Percentiles rank a stretch among this genome's conserved stretches.
phyloP scores from a whole-genome alignment of 805 yeast genomes.

The Hyphopichia homilentoma region DNA sequence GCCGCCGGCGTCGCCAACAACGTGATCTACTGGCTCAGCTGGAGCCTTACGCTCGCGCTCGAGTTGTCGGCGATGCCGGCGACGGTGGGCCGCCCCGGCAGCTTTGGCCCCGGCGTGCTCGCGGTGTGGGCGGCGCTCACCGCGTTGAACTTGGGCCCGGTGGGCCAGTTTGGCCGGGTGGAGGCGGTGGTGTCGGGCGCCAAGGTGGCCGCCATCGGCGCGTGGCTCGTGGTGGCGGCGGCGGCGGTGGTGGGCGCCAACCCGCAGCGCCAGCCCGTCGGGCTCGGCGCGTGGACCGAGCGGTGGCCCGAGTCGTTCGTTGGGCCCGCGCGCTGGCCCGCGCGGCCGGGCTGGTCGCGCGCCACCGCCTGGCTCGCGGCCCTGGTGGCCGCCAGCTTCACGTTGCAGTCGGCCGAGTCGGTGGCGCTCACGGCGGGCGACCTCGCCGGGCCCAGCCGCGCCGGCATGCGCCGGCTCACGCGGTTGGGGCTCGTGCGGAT shows the following conservation, averaged over 20 bases:
- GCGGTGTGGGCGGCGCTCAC: conserved; percentile 13
- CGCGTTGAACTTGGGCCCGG: conserved; percentile 16
- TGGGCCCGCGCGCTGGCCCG: neutral
- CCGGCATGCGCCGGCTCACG: conserved; percentile 40
- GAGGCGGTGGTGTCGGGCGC: conserved; percentile 16
- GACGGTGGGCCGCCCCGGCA: conserved; percentile 11
- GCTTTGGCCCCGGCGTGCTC: conserved; percentile 12
- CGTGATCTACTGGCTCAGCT: conserved; percentile 20
- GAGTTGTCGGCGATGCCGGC: conserved; percentile 16
- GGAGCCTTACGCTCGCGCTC: conserved; percentile 22
- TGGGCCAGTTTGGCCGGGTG: conserved; percentile 16
- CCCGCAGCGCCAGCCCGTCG: neutral
- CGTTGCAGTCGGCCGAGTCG: conserved; percentile 71
- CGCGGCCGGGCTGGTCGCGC: neutral
- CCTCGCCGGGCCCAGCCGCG: conserved; percentile 56
- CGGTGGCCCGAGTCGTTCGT: conserved; percentile 1
- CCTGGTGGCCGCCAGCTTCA: conserved; percentile 50
- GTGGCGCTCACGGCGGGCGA: conserved; percentile 71
- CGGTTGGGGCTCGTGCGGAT: conserved; percentile 40
- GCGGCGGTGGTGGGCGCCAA: neutral
- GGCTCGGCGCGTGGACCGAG: neutral
- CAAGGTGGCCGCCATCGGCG: conserved; percentile 14
- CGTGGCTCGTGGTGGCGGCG: conserved; percentile 13
- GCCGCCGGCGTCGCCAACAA: conserved; percentile 16
- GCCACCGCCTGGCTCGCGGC: neutral